A percentile compares a stretch with the other conserved stretches of the same genome.
These are phyloP conservation scores for Porphyrellus sp. DNA, from an alignment of 1,284 basidiomycete species.

Conservation along the genomic window DNA sequence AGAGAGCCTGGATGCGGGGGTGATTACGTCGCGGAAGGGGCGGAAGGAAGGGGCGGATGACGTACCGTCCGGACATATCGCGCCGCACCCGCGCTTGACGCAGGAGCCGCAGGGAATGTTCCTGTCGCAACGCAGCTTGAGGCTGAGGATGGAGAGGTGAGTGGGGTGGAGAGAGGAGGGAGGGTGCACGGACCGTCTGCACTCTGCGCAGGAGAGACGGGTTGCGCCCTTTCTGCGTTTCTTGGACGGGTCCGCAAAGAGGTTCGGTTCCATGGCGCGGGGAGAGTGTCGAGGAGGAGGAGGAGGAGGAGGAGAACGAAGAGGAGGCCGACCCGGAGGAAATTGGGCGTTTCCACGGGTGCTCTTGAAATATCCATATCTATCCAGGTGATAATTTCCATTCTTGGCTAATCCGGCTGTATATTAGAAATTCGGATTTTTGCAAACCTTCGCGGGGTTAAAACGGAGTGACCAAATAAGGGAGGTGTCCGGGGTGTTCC, in stretches of 20 bases:
- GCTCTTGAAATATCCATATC: conserved; percentile 19
- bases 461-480: conserved; percentile 19
- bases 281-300: too few relatives aligned
- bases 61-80: conserved; percentile 61
- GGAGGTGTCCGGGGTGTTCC: conserved; percentile 16
- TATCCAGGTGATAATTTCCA: conserved; percentile 12
- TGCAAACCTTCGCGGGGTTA: conserved; percentile 24
- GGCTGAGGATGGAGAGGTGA: conserved; percentile 35
- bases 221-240: conserved; percentile 75
- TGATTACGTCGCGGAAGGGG: conserved; percentile 22
- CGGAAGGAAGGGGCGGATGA: conserved; percentile 10
- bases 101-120: conserved; percentile 38
- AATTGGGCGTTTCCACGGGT: conserved; percentile 22
- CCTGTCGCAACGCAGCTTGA: conserved; percentile 76
- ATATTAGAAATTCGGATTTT: conserved; percentile 12
- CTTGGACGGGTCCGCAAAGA: conserved; percentile 45
- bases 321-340: conserved; percentile 12
- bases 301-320: background rate
- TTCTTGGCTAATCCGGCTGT: conserved; percentile 21
- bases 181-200: conserved; percentile 49
- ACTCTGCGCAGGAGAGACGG: conserved; percentile 73
- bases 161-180: background rate
- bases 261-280: conserved; percentile 33
- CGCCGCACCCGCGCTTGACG: conserved; percentile 63
- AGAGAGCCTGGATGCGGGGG: conserved; percentile 50